phyloP scores from a whole-genome alignment of 192 early-diverging fungal species.

The Linnemannia exigua region DNA sequence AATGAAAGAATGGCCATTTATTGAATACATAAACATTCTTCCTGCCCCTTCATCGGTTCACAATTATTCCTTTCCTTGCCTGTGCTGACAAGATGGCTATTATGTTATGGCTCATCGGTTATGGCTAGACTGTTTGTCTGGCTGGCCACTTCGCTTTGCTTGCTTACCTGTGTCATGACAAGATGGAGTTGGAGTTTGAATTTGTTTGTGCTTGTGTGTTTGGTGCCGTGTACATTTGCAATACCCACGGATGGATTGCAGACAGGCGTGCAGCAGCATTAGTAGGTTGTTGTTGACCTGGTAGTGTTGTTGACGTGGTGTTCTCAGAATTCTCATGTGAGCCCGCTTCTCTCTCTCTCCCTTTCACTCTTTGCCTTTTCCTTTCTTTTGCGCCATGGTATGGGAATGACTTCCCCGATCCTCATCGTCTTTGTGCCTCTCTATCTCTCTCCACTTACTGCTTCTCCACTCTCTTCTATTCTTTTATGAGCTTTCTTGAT shows the following conservation, averaged over 20 bases:
- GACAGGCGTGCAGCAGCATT: too few species aligned
- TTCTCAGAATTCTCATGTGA: slow-evolving; percentile 8
- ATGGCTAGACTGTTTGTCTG: background rate
- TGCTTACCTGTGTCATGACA: background rate
- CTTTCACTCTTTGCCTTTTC: background rate
- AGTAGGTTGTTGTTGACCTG: too few species aligned
- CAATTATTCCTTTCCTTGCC: background rate
- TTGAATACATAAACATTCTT: background rate
- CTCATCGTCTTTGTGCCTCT: background rate
- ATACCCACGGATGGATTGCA: background rate
- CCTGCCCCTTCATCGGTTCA: background rate
- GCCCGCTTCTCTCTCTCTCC: background rate
- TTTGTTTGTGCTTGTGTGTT: background rate
- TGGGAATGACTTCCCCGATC: background rate
- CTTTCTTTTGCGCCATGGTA: background rate
- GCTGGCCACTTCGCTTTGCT: too few species aligned
- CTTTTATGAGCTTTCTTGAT: too few species aligned
- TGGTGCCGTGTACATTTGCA: background rate
- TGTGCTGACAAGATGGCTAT: background rate
- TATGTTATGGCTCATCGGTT: background rate
- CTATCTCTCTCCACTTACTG: background rate
- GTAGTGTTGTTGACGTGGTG: too few species aligned
- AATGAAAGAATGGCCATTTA: too few species aligned
- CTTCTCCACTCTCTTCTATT: background rate
- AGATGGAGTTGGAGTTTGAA: background rate